Evolutionary conservation across 352 stramenopile genomes (phyloP).

Genomic region (Pythium periplocum): DNA sequence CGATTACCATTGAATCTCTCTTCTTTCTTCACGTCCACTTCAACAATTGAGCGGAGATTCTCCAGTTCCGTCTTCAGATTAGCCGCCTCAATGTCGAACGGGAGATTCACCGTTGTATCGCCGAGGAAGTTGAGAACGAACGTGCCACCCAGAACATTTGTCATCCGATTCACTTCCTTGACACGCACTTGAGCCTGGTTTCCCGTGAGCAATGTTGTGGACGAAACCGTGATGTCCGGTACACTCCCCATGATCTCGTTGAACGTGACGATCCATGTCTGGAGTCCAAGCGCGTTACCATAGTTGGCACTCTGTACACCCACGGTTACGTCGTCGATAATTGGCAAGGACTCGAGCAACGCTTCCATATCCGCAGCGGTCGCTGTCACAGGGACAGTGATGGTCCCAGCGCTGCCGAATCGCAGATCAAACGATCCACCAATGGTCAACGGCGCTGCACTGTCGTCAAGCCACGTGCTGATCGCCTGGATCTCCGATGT

Average conservation of each 20-base stretch:
- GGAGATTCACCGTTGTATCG: slow-evolving; percentile 88
- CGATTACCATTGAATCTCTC: slow-evolving; percentile 81
- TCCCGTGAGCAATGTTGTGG: slow-evolving; percentile 50
- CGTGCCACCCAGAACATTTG: slow-evolving; percentile 83
- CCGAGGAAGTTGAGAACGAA: slow-evolving; percentile 93
- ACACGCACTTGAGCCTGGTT: slow-evolving; percentile 49
- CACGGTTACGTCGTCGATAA: slow-evolving; percentile 74
- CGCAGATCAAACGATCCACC: slow-evolving; percentile 65
- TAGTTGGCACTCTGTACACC: slow-evolving; percentile 48
- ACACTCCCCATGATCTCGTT: slow-evolving; percentile 90
- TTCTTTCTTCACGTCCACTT: slow-evolving; percentile 72
- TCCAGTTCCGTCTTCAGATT: slow-evolving; percentile 88
- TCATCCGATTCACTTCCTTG: slow-evolving; percentile 69
- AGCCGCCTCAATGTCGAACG: slow-evolving; percentile 84
- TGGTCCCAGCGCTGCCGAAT: slow-evolving; percentile 39
- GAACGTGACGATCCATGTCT: slow-evolving; percentile 89
- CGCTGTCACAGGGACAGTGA: slow-evolving; percentile 38
- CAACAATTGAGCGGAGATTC: slow-evolving; percentile 34
- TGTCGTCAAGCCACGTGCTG: slow-evolving; percentile 61
- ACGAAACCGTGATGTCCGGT: slow-evolving; percentile 63
- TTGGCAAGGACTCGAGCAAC: slow-evolving; percentile 65
- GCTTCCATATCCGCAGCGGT: slow-evolving; percentile 38
- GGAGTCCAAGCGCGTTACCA: slow-evolving; percentile 29
- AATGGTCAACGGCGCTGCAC: slow-evolving; percentile 21
- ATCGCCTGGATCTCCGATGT: slow-evolving; percentile 88